Evolutionary conservation across 257 asterid species (phyloP), one percentile per base, ranked within the genome.

Genomic region (Misopates orontium): DNA sequence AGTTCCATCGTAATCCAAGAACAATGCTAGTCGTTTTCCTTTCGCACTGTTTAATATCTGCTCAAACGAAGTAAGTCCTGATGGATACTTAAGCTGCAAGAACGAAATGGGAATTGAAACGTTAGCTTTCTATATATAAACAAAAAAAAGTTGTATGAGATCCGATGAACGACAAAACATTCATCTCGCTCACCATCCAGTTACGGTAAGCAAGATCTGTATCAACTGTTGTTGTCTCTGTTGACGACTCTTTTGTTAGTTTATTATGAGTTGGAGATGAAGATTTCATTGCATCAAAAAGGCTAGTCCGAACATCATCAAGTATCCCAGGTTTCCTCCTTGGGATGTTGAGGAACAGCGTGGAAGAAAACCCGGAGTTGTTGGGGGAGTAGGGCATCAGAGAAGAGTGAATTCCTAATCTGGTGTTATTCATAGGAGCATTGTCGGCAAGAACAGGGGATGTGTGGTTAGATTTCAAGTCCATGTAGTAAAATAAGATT

Each of bases 1-100:
- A 48, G 97, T 93, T 62, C 99, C 99, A 53, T 93, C 99, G 39
- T 93, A 93, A 79, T 93, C 99, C 85, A 93, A 76, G 80, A 93
- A 93, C 73, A 93, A 69, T 0, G 95, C 95, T 21, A 93, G 60
- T 66, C 83, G 83, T 84, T 88, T 93, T 69, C 96, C 90, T 57
- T 73, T 90, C 14, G 96, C 95, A 64, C 60, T 62, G 45, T 72
- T 78, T 5, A 80, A 75, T 74, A 93, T 82, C 67, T 85, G 97
- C 78, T 93, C 96, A 60, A 90, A 93, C 17, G 88, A 87, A 21
- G 82, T 68, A 36, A 93, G 90, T n/a, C 96, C 95, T 10, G 99
- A 90, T 0, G 99, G 99, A 78, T 87, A 93, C 75, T 84, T 87
- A 65, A 78, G 73, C 99, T 90, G 85, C 86, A 81, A 61, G 23